Base-by-base conservation (phyloP, 83 land plant genomes). In the Larix sibirica region DNA sequence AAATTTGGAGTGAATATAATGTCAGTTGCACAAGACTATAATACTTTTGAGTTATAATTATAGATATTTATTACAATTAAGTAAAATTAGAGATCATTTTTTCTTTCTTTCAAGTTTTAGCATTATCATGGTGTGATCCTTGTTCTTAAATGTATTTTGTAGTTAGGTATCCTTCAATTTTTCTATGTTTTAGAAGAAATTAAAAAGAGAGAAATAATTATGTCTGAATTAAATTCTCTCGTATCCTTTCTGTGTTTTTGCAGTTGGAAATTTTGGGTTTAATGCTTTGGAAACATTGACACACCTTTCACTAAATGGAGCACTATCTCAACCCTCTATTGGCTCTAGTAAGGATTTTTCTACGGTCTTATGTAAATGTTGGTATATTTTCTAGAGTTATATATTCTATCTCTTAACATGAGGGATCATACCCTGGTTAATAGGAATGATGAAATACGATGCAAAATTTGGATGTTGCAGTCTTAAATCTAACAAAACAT, bases 211-310 rank as follows among this genome's bases (percentile, higher is more conserved):
- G 12, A 7, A 9, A 9, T n/a, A 64, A 24, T 64, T 6, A 10
- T 21, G 21, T 64, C 68, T 28, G 23, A 0, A 10, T 0, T 23
- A n/a, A 0, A 0, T 47, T 21, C 68, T 6, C 26, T 64, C 31
- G 24, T 10, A 33, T 64, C 12, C 13, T 12, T 64, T 21, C 8
- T 8, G 3, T 2, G 2, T 62, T n/a, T 24, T 64, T 64, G 66
- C 82, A 94, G 98, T 91, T 90, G 95, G 92, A 83, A 90, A 85
- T 80, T 83, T 88, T 82, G 94, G 89, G 23, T 86, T 97, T 40
- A 95, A 95, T 89, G 94, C 98, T 61, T 65, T 97, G 65, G 95
- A 94, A 68, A 92, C 96, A 23, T 85, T 97, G 79, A 95, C 98
- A 42, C 94, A 93, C 82, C 75, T 94, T 64, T 92, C 98, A 28